Evolutionary conservation across 345 rosid species (phyloP).

Genomic region (Eucalyptus sp.): DNA sequence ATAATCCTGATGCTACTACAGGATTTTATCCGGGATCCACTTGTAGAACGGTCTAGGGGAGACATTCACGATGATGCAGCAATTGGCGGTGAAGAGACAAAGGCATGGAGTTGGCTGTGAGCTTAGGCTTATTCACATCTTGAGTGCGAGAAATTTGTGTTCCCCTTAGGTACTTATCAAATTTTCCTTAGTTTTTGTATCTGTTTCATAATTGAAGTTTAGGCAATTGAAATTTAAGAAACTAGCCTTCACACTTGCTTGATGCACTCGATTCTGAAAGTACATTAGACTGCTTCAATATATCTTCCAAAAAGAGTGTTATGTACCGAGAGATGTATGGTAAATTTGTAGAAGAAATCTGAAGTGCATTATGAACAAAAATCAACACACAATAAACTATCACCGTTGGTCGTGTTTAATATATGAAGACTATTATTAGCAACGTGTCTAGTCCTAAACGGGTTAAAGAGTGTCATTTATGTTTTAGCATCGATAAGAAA

Average conservation of each 20-base stretch:
- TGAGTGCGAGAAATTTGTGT: constrained; percentile 90
- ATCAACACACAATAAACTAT: not conserved
- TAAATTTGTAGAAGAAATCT: not conserved
- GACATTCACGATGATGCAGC: constrained; percentile 95
- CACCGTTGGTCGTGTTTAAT: not conserved
- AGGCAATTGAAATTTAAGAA: not conserved
- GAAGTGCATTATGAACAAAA: not conserved
- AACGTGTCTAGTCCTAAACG: not conserved
- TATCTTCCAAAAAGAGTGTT: not conserved
- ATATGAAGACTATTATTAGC: not conserved
- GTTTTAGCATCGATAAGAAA: not conserved
- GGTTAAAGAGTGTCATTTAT: not conserved
- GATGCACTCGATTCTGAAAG: not conserved
- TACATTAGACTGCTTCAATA: not conserved
- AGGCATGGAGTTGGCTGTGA: constrained; percentile 95
- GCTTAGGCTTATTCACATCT: constrained; percentile 90
- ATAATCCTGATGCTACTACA: constrained; percentile 69
- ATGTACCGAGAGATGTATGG: not conserved
- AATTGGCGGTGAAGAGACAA: constrained; percentile 92
- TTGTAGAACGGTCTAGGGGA: constrained; percentile 90
- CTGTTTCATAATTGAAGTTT: not conserved
- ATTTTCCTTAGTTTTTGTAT: not conserved
- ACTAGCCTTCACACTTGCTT: not conserved
- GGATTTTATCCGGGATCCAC: constrained; percentile 93
- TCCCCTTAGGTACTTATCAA: constrained; percentile 60